Base-by-base conservation (phyloP, 257 asterid genomes). In the Paulownia fortunei region DNA sequence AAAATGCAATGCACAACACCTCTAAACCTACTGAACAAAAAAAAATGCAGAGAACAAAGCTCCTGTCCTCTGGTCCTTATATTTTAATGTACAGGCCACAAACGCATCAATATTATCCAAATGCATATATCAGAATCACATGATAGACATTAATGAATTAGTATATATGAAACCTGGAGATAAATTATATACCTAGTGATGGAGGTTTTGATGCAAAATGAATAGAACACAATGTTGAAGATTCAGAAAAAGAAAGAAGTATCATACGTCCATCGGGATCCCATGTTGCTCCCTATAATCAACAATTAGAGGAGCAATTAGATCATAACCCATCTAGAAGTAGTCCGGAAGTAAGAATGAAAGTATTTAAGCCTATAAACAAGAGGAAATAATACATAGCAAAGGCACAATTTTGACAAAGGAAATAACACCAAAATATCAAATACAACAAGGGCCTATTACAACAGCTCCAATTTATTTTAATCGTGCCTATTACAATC, bases 171-270 rank as follows among this genome's bases (percentile, higher is more conserved):
- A 66, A 78, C 49, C 69, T 54, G 76, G 52, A 76, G 51, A 80
- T 26, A 54, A 39, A 34, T 71, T 32, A 46, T 36, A 75, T 87
- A 92, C 98, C 97, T 75, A 96, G 92, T 13, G 97, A 92, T 58
- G 99, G 98, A 80, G 99, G 97, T 83, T 88, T 91, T 61, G 98
- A 88, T 77, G 97, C 87, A 86, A 93, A 96, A 89, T 96, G 98
- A 82, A 96, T 82, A 70, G 98, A 93, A 73, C 94, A 97, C 85
- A 93, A 89, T 47, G 94, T 81, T 70, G 97, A 84, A 59, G 92
- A 92, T 77, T 88, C 91, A 42, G 91, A 86, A 77, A 90, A 89
- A 13, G 94, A 86, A 69, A 90, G 82, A 74, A 90, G 92, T 79
- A 94, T 84, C 96, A 89, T 96, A 63, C 90, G 93, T 41, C 97